These are phyloP conservation scores for Macrolepiota fuliginosa DNA, from an alignment of 768 basidiomycete species.

Conservation along the genomic window DNA sequence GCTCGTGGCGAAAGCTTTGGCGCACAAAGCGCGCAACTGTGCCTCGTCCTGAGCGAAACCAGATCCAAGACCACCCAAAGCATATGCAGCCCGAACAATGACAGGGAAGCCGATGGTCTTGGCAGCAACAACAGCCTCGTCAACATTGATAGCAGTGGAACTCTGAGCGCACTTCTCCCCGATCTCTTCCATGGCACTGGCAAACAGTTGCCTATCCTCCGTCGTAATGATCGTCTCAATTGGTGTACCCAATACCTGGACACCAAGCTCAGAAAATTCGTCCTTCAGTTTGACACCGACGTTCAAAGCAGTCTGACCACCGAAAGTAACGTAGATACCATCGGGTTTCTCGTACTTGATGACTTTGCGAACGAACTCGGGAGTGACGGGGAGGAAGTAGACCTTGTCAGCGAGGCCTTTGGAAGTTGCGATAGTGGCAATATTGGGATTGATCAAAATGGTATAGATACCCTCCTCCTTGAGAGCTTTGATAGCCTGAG, in stretches of 20 bases:
- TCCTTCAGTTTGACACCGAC: slow-evolving; percentile 98
- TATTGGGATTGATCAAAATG: slow-evolving; percentile 98
- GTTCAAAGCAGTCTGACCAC: slow-evolving; percentile 95
- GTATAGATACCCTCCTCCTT: slow-evolving; percentile 99
- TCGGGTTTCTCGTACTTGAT: slow-evolving; percentile 99
- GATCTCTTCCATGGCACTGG: slow-evolving; percentile 91
- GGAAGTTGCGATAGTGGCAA: slow-evolving; percentile 97
- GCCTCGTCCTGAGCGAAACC: slow-evolving; percentile 94
- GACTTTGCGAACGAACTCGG: slow-evolving; percentile 96
- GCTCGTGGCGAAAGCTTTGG: slow-evolving; percentile 95
- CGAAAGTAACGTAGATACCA: slow-evolving; percentile 98
- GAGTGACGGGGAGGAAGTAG: slow-evolving; percentile 98
- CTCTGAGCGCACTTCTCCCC: slow-evolving; percentile 95
- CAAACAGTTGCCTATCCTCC: slow-evolving; percentile 94
- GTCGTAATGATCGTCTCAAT: slow-evolving; percentile 97
- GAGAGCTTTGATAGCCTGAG: slow-evolving; percentile 98
- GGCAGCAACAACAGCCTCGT: slow-evolving; percentile 85
- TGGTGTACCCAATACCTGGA: slow-evolving; percentile 92
- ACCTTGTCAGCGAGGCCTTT: slow-evolving; percentile 99
- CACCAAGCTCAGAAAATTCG: slow-evolving; percentile 87
- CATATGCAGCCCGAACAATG: slow-evolving; percentile 95
- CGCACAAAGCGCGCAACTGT: slow-evolving; percentile 86
- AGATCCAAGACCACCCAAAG: slow-evolving; percentile 91
- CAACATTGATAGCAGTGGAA: slow-evolving; percentile 77
- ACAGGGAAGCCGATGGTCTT: slow-evolving; percentile 88